A percentile compares a stretch with the other conserved stretches of the same genome.
Conservation (phyloP, 1,284 basidiomycete genomes). For the Stygiomarasmius scandens region DNA sequence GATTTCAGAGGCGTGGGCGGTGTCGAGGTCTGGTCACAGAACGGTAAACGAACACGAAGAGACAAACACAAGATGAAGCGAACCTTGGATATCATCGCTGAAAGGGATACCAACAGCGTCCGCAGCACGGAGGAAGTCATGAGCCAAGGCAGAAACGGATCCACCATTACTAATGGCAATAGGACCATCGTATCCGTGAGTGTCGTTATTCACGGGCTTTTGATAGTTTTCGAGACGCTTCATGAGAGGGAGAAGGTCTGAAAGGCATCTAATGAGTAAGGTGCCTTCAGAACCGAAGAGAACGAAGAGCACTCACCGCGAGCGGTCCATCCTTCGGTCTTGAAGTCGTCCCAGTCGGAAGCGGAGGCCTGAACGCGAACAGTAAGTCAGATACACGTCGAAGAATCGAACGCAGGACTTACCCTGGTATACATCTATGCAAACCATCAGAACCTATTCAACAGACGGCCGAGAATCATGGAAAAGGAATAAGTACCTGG, state of each 20-base stretch:
- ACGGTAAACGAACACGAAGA: neutral
- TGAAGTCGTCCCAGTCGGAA: constrained; percentile 79
- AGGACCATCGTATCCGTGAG: constrained; percentile 70
- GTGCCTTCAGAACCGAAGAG: constrained; percentile 2
- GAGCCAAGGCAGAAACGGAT: constrained; percentile 59
- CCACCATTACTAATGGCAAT: constrained; percentile 74
- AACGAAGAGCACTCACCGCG: constrained; percentile 45
- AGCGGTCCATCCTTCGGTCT: constrained; percentile 67
- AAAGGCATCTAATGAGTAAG: neutral
- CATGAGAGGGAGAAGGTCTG: constrained; percentile 72
- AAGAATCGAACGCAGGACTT: constrained; percentile 21
- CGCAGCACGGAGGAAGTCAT: constrained; percentile 69
- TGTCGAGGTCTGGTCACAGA: constrained; percentile 49
- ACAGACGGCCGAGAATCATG: neutral
- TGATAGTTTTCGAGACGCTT: constrained; percentile 78
- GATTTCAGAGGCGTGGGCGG: constrained; percentile 67
- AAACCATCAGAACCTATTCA: neutral
- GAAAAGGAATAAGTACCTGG: constrained; percentile 43
- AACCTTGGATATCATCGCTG: constrained; percentile 69
- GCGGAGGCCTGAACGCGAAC: constrained; percentile 51
- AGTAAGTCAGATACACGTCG: constrained; percentile 11
- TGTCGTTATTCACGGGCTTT: constrained; percentile 61
- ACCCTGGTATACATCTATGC: constrained; percentile 67
- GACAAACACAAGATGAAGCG: neutral
- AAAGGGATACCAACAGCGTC: constrained; percentile 66